Evolutionary conservation across 2,329 filamentous ascomycete genomes (phyloP).

Genomic region (Fusarium albidum): DNA sequence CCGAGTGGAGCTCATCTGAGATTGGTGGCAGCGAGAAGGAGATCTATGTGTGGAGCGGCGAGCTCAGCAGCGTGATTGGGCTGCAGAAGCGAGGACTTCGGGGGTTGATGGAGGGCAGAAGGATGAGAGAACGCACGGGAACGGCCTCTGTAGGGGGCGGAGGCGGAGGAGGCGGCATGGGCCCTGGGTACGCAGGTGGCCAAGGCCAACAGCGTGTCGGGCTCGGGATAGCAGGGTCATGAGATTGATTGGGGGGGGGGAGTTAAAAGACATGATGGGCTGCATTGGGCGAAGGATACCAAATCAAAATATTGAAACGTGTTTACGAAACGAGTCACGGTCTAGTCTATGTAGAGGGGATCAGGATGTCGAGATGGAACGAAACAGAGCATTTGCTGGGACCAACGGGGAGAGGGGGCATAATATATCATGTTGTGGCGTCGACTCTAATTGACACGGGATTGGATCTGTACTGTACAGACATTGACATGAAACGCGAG

Average conservation of each 20-base stretch:
- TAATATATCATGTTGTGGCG: slow-evolving; percentile 22
- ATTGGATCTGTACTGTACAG: too few relatives aligned
- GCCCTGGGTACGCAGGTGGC: slow-evolving; percentile 26
- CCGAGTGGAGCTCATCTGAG: slow-evolving; percentile 66
- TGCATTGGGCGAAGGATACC: slow-evolving; percentile 18
- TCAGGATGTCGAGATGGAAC: slow-evolving; percentile 27
- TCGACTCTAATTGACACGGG: slow-evolving; percentile 8
- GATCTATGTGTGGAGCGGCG: slow-evolving; percentile 74
- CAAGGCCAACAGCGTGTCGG: slow-evolving; percentile 54
- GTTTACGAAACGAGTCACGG: slow-evolving; percentile 36
- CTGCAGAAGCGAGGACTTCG: slow-evolving; percentile 92
- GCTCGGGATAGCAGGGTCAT: slow-evolving; percentile 62
- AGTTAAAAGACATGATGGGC: background rate
- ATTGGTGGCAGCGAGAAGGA: slow-evolving; percentile 59
- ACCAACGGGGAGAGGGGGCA: slow-evolving; percentile 25
- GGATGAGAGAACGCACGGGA: slow-evolving; percentile 77
- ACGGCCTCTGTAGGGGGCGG: slow-evolving; percentile 48
- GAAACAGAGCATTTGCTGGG: slow-evolving; percentile 19
- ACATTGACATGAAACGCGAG: background rate
- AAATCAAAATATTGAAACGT: slow-evolving; percentile 30
- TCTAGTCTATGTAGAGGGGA: slow-evolving; percentile 25
- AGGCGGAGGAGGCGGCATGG: slow-evolving; percentile 30
- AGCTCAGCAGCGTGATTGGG: slow-evolving; percentile 90
- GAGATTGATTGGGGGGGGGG: slow-evolving; percentile 11
- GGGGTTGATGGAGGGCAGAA: slow-evolving; percentile 92